Evolutionary conservation across 1,139 yeast species (phyloP), one percentile per base, ranked within the genome.

Genomic region (Scheffersomyces illinoinensis): DNA sequence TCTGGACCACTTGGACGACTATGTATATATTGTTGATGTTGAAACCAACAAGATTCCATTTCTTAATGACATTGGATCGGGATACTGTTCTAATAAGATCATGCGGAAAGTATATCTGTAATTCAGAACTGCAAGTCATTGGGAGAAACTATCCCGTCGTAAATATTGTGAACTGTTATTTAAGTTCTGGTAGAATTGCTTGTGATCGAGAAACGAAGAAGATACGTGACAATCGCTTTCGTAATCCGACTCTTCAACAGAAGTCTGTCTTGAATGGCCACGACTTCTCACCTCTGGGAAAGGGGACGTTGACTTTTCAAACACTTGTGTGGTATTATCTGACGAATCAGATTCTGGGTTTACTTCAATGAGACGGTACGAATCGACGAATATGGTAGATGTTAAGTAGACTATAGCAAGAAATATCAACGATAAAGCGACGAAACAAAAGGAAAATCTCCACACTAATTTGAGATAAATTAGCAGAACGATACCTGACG

Each of bases 91-190:
- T 61, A 39, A 68, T 57, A 57, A 76, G 64, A 64, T 78, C 82
- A 43, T 63, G 66, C 5, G 84, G 82, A 52, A 79, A 73, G 64
- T 75, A 80, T 5, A 80, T 63, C 57, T 76, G 79, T 59, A 64
- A 53, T 62, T 70, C 71, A 68, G 71, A 63, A 57, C 59, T n/a
- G 18, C 20, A 46, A 47, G 46, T 51, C 59, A 61, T 57, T 66
- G 68, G 48, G 76, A 66, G 58, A 78, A 75, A 57, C 83, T 79
- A 64, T 80, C 84, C 58, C 84, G 66, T 57, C 84, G 66, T 48
- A 79, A 67, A 62, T 76, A 79, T 62, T 78, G 84, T 1, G 82
- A 76, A 61, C 83, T 79, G 62, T 73, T 78, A 64, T 79, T 79
- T 58, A 77, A 68, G 59, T 72, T 75, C 57, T 71, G 69, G 66